A percentile compares a stretch with the other conserved stretches of the same genome.
These are phyloP conservation scores for Leccinum fuscescens DNA, from an alignment of 1,284 basidiomycete genomes.

Conservation along the genomic window DNA sequence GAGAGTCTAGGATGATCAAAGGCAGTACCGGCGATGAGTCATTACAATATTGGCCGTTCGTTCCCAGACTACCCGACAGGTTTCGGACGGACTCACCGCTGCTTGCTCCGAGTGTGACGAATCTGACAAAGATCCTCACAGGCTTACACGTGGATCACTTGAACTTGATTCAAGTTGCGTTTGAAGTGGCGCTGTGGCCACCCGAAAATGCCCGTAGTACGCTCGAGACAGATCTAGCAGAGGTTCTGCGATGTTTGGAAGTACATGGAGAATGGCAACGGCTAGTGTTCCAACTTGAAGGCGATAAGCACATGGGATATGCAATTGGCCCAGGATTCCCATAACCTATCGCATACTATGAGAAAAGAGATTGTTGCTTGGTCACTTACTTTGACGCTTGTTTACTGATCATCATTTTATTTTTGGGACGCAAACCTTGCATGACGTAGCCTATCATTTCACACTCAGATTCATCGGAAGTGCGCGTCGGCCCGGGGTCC, in stretches of 20 bases:
- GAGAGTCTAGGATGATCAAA: background rate
- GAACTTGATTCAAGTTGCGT: background rate
- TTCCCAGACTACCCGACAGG: background rate
- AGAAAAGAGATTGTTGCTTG: background rate
- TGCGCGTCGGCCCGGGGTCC: background rate
- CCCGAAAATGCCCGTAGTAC: background rate
- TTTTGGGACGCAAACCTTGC: background rate
- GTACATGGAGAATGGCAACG: background rate
- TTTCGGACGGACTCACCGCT: background rate
- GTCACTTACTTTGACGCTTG: constrained; percentile 1
- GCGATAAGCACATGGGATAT: background rate
- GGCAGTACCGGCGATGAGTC: background rate
- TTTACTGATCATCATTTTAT: background rate
- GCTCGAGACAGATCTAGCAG: background rate
- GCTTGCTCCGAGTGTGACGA: background rate
- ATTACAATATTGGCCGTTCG: background rate
- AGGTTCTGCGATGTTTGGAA: background rate
- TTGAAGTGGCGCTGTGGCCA: background rate
- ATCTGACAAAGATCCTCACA: background rate
- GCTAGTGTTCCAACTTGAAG: too few relatives aligned
- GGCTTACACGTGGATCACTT: background rate
- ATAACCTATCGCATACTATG: background rate
- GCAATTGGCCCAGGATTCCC: background rate
- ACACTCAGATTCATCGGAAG: background rate
- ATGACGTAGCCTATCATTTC: background rate